A percentile compares a stretch with the other conserved stretches of the same genome.
Conservation (phyloP, 1,284 basidiomycete species). For the Stygiomarasmius scandens region DNA sequence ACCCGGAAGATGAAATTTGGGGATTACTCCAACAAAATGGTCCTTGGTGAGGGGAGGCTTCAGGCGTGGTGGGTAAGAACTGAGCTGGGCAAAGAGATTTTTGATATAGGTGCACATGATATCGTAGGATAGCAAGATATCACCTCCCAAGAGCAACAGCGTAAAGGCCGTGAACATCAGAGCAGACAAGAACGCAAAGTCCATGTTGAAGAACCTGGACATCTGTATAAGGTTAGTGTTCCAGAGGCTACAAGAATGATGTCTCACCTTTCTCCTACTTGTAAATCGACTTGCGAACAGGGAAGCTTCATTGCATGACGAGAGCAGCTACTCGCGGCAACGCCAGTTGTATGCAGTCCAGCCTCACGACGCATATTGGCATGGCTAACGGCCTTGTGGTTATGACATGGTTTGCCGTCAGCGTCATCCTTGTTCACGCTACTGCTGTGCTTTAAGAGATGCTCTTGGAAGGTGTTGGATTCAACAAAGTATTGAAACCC, state of each 20-base stretch:
- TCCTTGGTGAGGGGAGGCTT: background rate
- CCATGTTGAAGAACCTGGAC: slow-evolving; percentile 1
- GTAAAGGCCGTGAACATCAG: background rate
- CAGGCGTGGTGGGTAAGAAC: background rate
- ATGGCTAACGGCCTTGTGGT: too few relatives aligned
- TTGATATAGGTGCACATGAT: background rate
- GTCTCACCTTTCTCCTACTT: background rate
- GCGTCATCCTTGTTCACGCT: too few relatives aligned
- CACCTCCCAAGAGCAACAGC: background rate
- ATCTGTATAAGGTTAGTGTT: background rate
- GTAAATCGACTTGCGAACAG: background rate
- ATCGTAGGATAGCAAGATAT: background rate
- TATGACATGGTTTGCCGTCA: background rate
- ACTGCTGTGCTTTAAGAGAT: background rate
- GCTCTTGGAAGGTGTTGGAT: background rate
- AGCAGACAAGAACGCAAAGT: background rate
- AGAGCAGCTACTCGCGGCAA: too few relatives aligned
- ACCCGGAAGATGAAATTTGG: slow-evolving; percentile 21
- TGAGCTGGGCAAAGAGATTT: background rate
- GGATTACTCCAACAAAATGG: background rate
- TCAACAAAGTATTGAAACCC: background rate
- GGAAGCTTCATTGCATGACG: too few relatives aligned
- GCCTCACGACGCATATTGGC: too few relatives aligned
- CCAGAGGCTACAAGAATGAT: too few relatives aligned
- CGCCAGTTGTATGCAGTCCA: too few relatives aligned